Conservation (phyloP, 192 early-diverging fungal genomes). For the Linnemannia elongata region DNA sequence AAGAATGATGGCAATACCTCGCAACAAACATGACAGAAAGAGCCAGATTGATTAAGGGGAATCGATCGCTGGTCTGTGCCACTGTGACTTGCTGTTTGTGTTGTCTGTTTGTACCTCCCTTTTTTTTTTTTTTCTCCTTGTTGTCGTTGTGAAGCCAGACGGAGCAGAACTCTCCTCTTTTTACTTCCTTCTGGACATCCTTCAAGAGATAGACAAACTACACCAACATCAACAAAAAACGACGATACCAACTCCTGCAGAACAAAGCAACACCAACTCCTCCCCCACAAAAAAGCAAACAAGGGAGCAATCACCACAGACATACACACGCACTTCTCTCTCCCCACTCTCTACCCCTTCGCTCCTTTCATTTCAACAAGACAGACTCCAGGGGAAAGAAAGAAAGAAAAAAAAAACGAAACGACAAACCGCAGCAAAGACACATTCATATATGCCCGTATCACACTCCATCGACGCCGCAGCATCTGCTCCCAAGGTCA, state of each 20-base stretch:
- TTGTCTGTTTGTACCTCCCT: not conserved
- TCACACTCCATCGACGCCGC: constrained; percentile 25
- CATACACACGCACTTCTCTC: not conserved
- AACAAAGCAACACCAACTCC: not conserved
- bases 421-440: constrained; percentile 8
- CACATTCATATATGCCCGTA: constrained; percentile 28
- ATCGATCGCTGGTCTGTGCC: not conserved
- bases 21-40: not conserved
- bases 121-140: not conserved
- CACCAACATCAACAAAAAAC: not conserved
- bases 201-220: not conserved
- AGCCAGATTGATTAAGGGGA: not conserved
- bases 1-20: not conserved
- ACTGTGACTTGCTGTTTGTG: not conserved
- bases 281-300: not conserved
- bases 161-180: not conserved
- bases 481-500: constrained; percentile 21
- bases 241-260: not conserved
- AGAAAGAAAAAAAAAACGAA: not conserved
- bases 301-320: not conserved
- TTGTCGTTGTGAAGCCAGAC: not conserved
- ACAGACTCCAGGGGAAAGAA: not conserved
- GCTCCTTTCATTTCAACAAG: not conserved
- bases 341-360: not conserved
- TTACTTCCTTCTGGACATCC: not conserved